Evolutionary conservation across 2,329 filamentous ascomycete species (phyloP), one percentile per base, ranked within the genome.

Genomic region (Cladobotryum protrusum): DNA sequence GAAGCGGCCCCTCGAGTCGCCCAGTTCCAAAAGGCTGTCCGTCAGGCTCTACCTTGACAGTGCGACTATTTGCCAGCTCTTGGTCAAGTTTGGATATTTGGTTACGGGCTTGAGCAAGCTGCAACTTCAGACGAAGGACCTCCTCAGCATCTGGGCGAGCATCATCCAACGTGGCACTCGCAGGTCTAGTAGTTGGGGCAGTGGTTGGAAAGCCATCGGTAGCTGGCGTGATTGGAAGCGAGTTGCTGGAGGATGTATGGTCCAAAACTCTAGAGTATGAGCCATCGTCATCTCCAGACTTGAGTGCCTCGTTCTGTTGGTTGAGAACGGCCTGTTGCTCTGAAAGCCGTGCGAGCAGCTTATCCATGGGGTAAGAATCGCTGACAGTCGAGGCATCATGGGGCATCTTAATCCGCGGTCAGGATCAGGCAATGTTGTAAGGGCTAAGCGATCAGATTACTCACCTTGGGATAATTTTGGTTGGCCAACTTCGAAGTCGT

Each of bases 81-180:
- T 87, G 78, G 51, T 87, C 85, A 62, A 90, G 82, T 50, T 80
- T 83, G 42, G 77, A 79, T 60, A 91, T 87, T 60, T 84, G 79
- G 63, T 75, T 82, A 53, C 86, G 81, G 34, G 87, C 86, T 54
- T 82, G 76, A 40, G 84, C 83, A 46, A 92, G 78, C 67, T 90
- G 81, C 47, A 83, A 68, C 70, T 86, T 87, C 50, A 91, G 73
- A 46, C 80, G 81, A 52, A 82, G 69, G 24, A 90, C 69, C 63
- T 89, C 85, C 29, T 82, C 79, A 32, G 71, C 69, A 47, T 69
- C 64, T 12, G 53, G 50, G 43, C 66, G 63, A 48, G 60, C 59
- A 39, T 76, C 74, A 24, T 75, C 72, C 7, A 75, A 64, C 7
- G 67, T 66, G 36, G 72, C 71, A 61, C 77, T 83, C 19, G 79